A percentile compares a stretch with the other conserved stretches of the same genome.
phyloP scores from a whole-genome alignment of 1,284 basidiomycete species.

The Ustilago trichophora region DNA sequence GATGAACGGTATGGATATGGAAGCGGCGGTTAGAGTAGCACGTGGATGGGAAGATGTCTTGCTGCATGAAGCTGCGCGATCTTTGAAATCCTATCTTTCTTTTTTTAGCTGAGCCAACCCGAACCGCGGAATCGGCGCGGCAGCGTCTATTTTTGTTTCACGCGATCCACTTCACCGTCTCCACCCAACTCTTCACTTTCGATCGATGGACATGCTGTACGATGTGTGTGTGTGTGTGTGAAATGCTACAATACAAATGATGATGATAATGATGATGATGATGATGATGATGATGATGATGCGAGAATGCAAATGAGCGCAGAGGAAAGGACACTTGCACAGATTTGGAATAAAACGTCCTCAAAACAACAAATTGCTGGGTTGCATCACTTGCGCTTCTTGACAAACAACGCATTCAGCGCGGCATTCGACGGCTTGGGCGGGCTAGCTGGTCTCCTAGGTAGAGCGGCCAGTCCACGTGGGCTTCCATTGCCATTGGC shows the following conservation, averaged over 20 bases:
- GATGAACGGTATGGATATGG: too few relatives aligned
- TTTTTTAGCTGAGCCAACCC: too few relatives aligned
- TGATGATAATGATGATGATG: too few relatives aligned
- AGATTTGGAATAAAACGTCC: too few relatives aligned
- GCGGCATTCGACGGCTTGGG: constrained; percentile 44
- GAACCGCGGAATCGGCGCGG: constrained; percentile 24
- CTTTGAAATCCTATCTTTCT: too few relatives aligned
- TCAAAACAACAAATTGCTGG: background rate
- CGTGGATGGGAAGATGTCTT: too few relatives aligned
- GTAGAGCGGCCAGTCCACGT: constrained; percentile 21
- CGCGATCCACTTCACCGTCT: background rate
- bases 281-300: background rate
- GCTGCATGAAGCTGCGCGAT: too few relatives aligned
- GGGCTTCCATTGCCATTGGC: constrained; percentile 15
- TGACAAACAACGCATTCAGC: constrained; percentile 44
- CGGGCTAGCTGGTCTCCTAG: constrained; percentile 26
- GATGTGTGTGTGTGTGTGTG: background rate
- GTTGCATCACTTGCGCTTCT: constrained; percentile 33
- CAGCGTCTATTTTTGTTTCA: too few relatives aligned
- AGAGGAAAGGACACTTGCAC: background rate
- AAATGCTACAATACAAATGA: constrained; percentile 14
- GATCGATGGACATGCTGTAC: constrained; percentile 3
- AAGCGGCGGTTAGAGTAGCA: too few relatives aligned
- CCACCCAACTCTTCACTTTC: background rate
- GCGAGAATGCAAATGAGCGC: constrained; percentile 6